These are phyloP conservation scores for Pistacia atlantica DNA, from an alignment of 345 rosid genomes.

Conservation along the genomic window DNA sequence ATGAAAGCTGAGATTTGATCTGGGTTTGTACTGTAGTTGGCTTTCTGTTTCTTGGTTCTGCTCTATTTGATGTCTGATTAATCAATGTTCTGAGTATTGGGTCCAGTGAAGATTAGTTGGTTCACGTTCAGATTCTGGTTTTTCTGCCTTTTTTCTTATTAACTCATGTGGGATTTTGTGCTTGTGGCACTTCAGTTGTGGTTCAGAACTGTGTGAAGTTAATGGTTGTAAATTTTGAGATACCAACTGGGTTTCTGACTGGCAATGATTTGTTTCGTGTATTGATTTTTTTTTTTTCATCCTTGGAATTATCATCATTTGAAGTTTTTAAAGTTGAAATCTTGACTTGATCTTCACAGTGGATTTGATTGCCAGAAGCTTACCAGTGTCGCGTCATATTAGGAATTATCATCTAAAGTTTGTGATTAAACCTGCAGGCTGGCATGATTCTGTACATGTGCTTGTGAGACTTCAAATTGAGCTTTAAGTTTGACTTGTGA, in stretches of 20 bases:
- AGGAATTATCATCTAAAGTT: background rate
- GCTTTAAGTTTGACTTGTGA: conserved; percentile 7
- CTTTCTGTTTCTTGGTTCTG: conserved; percentile 20
- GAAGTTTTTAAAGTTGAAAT: background rate
- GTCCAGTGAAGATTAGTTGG: background rate
- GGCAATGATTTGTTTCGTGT: background rate
- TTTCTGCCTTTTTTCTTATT: background rate
- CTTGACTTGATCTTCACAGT: conserved; percentile 1
- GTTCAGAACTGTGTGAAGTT: background rate
- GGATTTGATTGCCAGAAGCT: background rate
- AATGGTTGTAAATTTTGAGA: background rate
- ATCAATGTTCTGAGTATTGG: background rate
- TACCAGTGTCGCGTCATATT: background rate
- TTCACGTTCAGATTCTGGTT: conserved; percentile 9
- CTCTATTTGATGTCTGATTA: conserved; percentile 14
- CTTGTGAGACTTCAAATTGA: conserved; percentile 6
- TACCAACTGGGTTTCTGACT: background rate
- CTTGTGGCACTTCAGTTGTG: background rate
- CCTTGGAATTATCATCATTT: background rate
- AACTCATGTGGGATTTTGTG: background rate
- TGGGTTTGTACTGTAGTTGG: conserved; percentile 8
- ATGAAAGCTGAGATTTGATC: conserved; percentile 25
- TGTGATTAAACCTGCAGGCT: background rate
- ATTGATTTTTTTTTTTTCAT: background rate
- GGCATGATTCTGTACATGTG: background rate